A percentile compares a stretch with the other conserved stretches of the same genome.
phyloP scores from a whole-genome alignment of 78 protist species.

The Capsaspora owczarzaki region DNA sequence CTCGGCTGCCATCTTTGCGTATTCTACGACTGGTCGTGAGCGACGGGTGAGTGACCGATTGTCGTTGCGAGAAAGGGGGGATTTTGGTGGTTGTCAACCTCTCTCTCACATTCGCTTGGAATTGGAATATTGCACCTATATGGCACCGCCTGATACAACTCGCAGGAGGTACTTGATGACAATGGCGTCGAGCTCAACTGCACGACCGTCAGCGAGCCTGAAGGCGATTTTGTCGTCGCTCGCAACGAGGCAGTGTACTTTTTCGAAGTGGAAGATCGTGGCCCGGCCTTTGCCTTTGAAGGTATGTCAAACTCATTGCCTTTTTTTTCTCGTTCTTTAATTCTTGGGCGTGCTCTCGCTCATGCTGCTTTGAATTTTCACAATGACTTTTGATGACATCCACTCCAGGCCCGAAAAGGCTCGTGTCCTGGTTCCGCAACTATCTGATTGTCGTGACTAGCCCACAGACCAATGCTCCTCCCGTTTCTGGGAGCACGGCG shows the following conservation, averaged over 20 bases:
- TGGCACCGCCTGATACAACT: no score
- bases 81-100: not conserved
- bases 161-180: not conserved
- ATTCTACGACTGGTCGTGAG: not conserved
- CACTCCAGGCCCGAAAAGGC: constrained; percentile 3
- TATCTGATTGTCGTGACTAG: constrained; percentile 50
- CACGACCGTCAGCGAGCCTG: not conserved
- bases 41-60: not conserved
- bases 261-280: constrained; percentile 6
- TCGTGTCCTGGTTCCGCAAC: constrained; percentile 51
- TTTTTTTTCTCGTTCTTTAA: not conserved
- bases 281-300: constrained; percentile 38
- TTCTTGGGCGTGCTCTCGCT: no score
- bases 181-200: not conserved
- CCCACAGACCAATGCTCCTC: not conserved
- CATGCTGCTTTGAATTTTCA: not conserved
- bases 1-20: not conserved
- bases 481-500: not conserved
- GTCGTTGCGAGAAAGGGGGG: not conserved
- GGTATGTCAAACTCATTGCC: not conserved
- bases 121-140: not conserved
- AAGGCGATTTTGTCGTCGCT: not conserved
- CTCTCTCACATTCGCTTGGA: not conserved
- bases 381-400: not conserved
- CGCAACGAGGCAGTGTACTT: constrained; percentile 17